A percentile compares a stretch with the other conserved stretches of the same genome.
phyloP scores from a whole-genome alignment of 2,329 filamentous ascomycete species.

The Aureobasidium leucospermi region DNA sequence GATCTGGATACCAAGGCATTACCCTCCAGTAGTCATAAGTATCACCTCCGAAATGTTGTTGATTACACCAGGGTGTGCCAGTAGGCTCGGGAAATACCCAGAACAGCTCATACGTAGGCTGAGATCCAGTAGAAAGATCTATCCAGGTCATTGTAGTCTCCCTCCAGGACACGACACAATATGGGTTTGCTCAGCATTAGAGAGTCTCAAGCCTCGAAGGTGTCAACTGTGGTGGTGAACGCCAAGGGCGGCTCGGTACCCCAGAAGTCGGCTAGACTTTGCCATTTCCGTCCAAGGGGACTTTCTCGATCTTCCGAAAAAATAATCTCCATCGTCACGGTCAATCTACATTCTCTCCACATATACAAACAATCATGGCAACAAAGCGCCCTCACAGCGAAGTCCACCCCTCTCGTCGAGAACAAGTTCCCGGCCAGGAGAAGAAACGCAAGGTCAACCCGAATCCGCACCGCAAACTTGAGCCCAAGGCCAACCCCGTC shows the following conservation, averaged over 20 bases:
- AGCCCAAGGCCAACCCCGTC: conserved; percentile 25
- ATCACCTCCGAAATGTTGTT: too few relatives aligned
- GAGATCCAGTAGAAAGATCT: too few relatives aligned
- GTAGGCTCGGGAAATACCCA: too few relatives aligned
- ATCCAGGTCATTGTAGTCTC: too few relatives aligned
- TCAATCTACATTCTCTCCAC: background rate
- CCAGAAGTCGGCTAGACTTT: conserved; percentile 4
- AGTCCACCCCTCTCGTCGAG: conserved; percentile 22
- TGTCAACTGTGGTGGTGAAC: background rate
- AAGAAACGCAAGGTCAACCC: conserved; percentile 22
- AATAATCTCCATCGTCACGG: conserved; percentile 1
- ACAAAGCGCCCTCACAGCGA: conserved; percentile 20
- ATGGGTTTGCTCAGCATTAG: too few relatives aligned
- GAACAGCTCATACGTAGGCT: too few relatives aligned
- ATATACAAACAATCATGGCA: conserved; percentile 18
- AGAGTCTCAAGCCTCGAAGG: too few relatives aligned
- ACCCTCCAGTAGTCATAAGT: too few relatives aligned
- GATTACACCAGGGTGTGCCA: too few relatives aligned
- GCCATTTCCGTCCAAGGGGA: conserved; percentile 1
- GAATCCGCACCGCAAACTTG: conserved; percentile 21
- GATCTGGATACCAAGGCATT: too few relatives aligned
- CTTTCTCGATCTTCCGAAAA: background rate
- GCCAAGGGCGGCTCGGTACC: background rate
- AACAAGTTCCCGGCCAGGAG: conserved; percentile 19
- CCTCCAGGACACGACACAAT: too few relatives aligned